phyloP scores from a whole-genome alignment of 768 basidiomycete species.

The Suillus lakei region DNA sequence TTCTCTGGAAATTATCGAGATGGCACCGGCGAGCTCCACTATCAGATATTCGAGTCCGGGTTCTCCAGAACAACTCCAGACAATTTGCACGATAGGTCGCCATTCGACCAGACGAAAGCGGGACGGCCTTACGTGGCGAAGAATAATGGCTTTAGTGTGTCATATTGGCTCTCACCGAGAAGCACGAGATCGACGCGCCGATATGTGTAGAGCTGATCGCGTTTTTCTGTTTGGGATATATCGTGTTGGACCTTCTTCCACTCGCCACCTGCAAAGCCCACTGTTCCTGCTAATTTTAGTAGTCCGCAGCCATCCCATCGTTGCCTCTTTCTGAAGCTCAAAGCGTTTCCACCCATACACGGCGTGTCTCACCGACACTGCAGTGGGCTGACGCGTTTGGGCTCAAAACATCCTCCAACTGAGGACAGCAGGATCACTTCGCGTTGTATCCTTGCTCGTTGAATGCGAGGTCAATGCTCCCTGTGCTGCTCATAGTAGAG shows the following conservation, averaged over 20 bases:
- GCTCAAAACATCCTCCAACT: slow-evolving; percentile 76
- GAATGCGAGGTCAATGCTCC: slow-evolving; percentile 81
- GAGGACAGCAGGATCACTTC: slow-evolving; percentile 69
- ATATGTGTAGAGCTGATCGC: slow-evolving; percentile 85
- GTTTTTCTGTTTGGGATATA: slow-evolving; percentile 44
- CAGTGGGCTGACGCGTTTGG: slow-evolving; percentile 54
- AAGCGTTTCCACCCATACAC: slow-evolving; percentile 66
- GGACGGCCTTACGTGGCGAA: slow-evolving; percentile 85
- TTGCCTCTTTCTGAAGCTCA: slow-evolving; percentile 80
- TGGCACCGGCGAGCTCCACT: slow-evolving; percentile 54
- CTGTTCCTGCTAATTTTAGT: slow-evolving; percentile 90
- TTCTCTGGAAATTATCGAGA: not conserved
- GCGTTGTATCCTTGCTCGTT: slow-evolving; percentile 68
- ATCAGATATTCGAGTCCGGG: slow-evolving; percentile 68
- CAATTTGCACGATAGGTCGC: slow-evolving; percentile 69
- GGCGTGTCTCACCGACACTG: slow-evolving; percentile 78
- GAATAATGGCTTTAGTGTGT: slow-evolving; percentile 84
- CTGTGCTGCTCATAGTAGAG: slow-evolving; percentile 61
- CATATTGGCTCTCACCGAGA: slow-evolving; percentile 81
- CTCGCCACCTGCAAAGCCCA: slow-evolving; percentile 40
- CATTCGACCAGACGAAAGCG: slow-evolving; percentile 71
- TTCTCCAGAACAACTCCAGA: slow-evolving; percentile 39
- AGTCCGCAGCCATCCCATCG: slow-evolving; percentile 82
- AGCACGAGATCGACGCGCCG: slow-evolving; percentile 88
- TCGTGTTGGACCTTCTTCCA: slow-evolving; percentile 1